phyloP scores from a whole-genome alignment of 345 rosid species.

The Syzygium aromaticum region DNA sequence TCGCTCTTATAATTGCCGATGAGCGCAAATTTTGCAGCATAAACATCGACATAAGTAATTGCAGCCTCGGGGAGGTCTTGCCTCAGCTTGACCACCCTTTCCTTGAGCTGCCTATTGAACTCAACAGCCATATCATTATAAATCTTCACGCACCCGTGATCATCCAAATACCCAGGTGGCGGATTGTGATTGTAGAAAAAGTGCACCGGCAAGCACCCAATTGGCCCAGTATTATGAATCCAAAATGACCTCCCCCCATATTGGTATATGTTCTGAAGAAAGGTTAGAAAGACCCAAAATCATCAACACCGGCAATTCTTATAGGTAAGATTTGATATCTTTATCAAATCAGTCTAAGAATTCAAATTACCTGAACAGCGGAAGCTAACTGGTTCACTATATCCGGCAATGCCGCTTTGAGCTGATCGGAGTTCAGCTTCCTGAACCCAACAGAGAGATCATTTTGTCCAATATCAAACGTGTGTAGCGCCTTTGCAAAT shows the following conservation, averaged over 20 bases:
- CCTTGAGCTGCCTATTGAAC: conserved; percentile 67
- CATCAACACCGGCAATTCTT: neutral
- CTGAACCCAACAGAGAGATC: conserved; percentile 86
- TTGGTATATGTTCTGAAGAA: conserved; percentile 32
- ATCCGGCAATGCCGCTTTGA: conserved; percentile 58
- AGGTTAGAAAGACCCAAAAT: neutral
- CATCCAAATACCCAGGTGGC: conserved; percentile 57
- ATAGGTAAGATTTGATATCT: neutral
- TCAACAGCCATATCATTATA: conserved; percentile 71
- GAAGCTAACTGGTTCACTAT: conserved; percentile 65
- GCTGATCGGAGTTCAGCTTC: conserved; percentile 60
- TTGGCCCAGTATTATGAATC: conserved; percentile 87
- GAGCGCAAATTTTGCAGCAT: conserved; percentile 62
- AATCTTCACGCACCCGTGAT: conserved; percentile 61
- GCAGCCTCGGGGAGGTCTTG: conserved; percentile 57
- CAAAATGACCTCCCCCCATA: conserved; percentile 60
- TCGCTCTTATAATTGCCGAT: conserved; percentile 48
- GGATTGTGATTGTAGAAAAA: conserved; percentile 58
- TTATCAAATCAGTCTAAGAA: neutral
- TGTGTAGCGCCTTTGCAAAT: conserved; percentile 74
- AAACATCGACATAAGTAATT: conserved; percentile 72
- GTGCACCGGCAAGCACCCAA: conserved; percentile 82
- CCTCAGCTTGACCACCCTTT: conserved; percentile 40
- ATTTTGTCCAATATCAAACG: conserved; percentile 92
- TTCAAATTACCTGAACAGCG: conserved; percentile 64